Percentiles rank a stretch among this genome's conserved stretches.
Evolutionary conservation across 371 early-diverging fungal genomes (phyloP).

Genomic region (Haplosporangium sp.): DNA sequence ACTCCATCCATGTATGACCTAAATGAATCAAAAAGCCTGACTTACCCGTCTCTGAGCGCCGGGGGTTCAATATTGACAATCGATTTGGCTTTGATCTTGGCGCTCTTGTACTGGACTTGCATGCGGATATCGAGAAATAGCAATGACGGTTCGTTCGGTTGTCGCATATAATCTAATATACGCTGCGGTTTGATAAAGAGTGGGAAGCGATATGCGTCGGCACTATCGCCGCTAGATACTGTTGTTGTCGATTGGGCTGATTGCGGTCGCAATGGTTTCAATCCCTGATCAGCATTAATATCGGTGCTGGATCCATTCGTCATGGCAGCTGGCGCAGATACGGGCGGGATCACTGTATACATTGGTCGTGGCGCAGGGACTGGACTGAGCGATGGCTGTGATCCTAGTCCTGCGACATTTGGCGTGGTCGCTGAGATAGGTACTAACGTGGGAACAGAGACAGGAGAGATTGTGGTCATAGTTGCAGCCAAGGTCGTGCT

Average conservation of each 20-base stretch:
- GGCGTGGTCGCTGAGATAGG: no score
- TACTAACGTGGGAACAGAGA: background rate
- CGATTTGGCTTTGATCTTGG: slow-evolving; percentile 77
- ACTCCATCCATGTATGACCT: no score
- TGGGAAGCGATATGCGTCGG: slow-evolving; percentile 24
- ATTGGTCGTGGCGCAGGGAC: slow-evolving; percentile 20
- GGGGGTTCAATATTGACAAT: slow-evolving; percentile 86
- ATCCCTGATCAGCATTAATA: background rate
- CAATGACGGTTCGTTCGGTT: slow-evolving; percentile 57
- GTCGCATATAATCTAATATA: slow-evolving; percentile 60
- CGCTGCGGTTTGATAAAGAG: slow-evolving; percentile 42
- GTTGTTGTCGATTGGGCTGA: slow-evolving; percentile 3
- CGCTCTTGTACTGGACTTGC: slow-evolving; percentile 71
- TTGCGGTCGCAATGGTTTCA: background rate
- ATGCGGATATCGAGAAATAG: slow-evolving; percentile 89
- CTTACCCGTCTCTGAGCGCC: slow-evolving; percentile 69
- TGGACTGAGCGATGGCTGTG: slow-evolving; percentile 9
- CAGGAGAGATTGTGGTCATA: background rate
- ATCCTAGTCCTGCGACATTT: background rate
- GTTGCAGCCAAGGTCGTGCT: background rate
- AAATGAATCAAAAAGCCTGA: background rate
- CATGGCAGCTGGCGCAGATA: slow-evolving; percentile 13
- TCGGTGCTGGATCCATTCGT: slow-evolving; percentile 5
- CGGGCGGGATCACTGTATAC: slow-evolving; percentile 10
- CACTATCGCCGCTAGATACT: slow-evolving; percentile 31